These are phyloP conservation scores for Chernovozyma aurita DNA, from an alignment of 1,139 yeast genomes.

Conservation along the genomic window DNA sequence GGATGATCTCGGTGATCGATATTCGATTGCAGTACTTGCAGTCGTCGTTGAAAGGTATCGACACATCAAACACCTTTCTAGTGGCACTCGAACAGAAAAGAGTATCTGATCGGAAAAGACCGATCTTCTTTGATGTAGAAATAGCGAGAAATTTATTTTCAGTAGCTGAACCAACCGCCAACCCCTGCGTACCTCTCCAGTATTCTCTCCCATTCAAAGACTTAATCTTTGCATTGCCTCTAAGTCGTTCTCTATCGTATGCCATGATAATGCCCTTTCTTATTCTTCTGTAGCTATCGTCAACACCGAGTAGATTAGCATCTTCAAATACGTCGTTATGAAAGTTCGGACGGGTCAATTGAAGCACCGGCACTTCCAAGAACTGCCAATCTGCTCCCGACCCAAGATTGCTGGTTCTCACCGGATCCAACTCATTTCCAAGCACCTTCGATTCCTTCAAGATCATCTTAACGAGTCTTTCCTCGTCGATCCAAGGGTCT, in stretches of 20 bases:
- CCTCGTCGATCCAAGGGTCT: slow-evolving; percentile 31
- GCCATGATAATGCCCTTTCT: slow-evolving; percentile 21
- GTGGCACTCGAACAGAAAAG: slow-evolving; percentile 52
- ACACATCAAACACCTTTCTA: slow-evolving; percentile 36
- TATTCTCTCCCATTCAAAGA: too few species aligned
- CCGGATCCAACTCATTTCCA: slow-evolving; percentile 31
- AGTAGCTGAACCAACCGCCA: too few species aligned
- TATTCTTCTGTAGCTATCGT: slow-evolving; percentile 36
- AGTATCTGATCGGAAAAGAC: slow-evolving; percentile 46
- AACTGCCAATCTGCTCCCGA: slow-evolving; percentile 41
- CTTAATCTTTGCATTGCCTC: too few species aligned
- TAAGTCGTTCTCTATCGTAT: too few species aligned
- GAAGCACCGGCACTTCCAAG: slow-evolving; percentile 25
- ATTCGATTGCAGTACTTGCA: slow-evolving; percentile 46
- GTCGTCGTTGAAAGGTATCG: slow-evolving; percentile 32
- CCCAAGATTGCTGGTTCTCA: slow-evolving; percentile 42
- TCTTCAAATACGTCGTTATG: slow-evolving; percentile 7
- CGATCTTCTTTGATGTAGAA: slow-evolving; percentile 40
- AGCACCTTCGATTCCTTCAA: slow-evolving; percentile 33
- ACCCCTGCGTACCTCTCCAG: too few species aligned
- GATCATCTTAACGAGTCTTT: slow-evolving; percentile 20
- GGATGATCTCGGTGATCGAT: slow-evolving; percentile 47
- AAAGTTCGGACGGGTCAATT: slow-evolving; percentile 1
- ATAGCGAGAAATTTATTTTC: slow-evolving; percentile 40
- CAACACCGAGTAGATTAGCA: slow-evolving; percentile 23